Evolutionary conservation across 1,284 basidiomycete genomes (phyloP), one percentile per base, ranked within the genome.

Genomic region (Rhodotorula sp.): DNA sequence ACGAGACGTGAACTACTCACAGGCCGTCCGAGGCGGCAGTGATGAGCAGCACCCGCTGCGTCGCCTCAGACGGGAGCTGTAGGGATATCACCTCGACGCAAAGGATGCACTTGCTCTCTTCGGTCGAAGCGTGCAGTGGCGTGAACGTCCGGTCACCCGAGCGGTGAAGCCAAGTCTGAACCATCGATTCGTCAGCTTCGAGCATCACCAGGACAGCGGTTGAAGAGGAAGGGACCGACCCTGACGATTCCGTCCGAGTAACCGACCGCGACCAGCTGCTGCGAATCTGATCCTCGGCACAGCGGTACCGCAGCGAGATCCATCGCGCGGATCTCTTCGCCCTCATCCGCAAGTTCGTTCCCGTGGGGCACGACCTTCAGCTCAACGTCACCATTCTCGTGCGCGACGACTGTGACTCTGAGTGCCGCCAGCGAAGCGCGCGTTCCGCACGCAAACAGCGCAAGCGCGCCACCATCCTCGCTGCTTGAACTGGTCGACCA

Each of bases 301-400:
- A 29, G 18, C 21, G 26, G 14, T 8, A 57, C 23, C 3, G 60
- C 43, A 0, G 59, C 56, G 31, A 72, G 56, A 23, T 64, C 67
- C 70, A 72, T 72, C 43, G 64, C 59, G 16, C 70, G 46, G 31
- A 72, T 54, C 52, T 72, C 69, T 21, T 54, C 65, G 20, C 69
- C 69, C 31, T 70, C 69, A 8, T 64, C 61, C 21, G 61, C 65
- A 21, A 70, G 57, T 5, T 64, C 43, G 14, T 46, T 58, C 0
- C 69, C 69, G 3, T 3, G 1, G 15, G 56, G 47, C 21, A 54
- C 48, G 0, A 70, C 65, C 12, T 43, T 8, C 23, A 62, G 14
- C 31, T 49, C 58, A 26, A 29, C 7, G 34, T 1, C 5, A 10
- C 20, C 5, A 29, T 10, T 8, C 7, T 15, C 16, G n/a, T 1